A percentile compares a stretch with the other conserved stretches of the same genome.
Evolutionary conservation across 2,329 filamentous ascomycete species (phyloP).

Genomic region (Paracamarosporium sp.): DNA sequence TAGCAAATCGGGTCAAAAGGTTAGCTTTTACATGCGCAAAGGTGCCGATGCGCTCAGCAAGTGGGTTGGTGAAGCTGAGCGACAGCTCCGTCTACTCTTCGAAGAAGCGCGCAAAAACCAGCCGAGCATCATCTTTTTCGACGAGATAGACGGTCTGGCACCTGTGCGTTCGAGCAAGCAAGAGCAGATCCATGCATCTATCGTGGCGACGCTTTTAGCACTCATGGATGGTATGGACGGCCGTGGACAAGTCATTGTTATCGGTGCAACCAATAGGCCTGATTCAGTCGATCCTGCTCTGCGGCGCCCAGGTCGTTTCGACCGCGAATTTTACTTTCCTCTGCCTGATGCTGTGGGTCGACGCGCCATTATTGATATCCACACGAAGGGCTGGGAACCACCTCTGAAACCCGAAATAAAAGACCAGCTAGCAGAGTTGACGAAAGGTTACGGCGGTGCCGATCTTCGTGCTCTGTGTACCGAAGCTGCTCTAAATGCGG

Average conservation of each 20-base stretch:
- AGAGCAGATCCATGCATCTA: conserved; percentile 97
- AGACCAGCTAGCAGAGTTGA: conserved; percentile 80
- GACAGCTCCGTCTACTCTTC: conserved; percentile 90
- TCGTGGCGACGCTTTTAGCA: conserved; percentile 63
- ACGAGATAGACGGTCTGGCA: conserved; percentile 96
- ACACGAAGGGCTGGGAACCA: conserved; percentile 91
- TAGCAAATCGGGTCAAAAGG: conserved; percentile 86
- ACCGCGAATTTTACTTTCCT: conserved; percentile 97
- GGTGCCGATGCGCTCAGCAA: conserved; percentile 97
- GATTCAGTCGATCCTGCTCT: conserved; percentile 97
- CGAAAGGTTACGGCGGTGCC: conserved; percentile 96
- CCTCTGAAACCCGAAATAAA: conserved; percentile 79
- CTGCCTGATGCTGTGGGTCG: conserved; percentile 82
- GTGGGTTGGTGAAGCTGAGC: conserved; percentile 98
- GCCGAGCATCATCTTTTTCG: conserved; percentile 99
- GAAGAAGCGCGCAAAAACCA: conserved; percentile 96
- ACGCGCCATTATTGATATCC: conserved; percentile 89
- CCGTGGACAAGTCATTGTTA: conserved; percentile 87
- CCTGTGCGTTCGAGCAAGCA: conserved; percentile 97
- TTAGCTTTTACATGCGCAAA: conserved; percentile 99
- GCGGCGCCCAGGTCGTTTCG: conserved; percentile 90
- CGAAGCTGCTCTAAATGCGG: conserved; percentile 92
- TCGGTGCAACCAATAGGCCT: conserved; percentile 96
- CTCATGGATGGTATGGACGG: conserved; percentile 61
- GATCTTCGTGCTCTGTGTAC: conserved; percentile 94